Conservation (phyloP, 345 rosid species). For the Physaria fendleri region DNA sequence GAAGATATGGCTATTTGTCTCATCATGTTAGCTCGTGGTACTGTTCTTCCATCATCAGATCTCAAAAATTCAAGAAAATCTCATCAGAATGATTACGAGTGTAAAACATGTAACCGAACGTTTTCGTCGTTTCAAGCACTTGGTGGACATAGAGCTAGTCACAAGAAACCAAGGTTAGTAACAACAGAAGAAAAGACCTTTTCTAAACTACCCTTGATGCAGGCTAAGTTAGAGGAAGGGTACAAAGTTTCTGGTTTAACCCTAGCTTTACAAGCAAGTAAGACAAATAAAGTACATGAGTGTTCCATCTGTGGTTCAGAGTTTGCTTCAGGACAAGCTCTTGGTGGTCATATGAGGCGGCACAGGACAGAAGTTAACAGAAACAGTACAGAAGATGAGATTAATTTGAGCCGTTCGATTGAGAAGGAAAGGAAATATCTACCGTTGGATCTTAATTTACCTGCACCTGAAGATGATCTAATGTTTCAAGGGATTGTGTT, state of each 20-base stretch:
- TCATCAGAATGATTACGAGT: slow-evolving; percentile 55
- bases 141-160: slow-evolving; percentile 97
- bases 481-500: slow-evolving; percentile 46
- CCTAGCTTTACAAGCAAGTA: slow-evolving; percentile 36
- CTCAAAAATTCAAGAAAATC: slow-evolving; percentile 31
- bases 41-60: slow-evolving; percentile 19
- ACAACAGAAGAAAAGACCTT: slow-evolving; percentile 26
- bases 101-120: slow-evolving; percentile 80
- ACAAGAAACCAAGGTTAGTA: slow-evolving; percentile 65
- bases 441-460: slow-evolving; percentile 82
- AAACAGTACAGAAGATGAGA: slow-evolving; percentile 5
- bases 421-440: slow-evolving; percentile 42
- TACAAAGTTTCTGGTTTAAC: slow-evolving; percentile 21
- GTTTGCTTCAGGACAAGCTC: slow-evolving; percentile 89
- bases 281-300: slow-evolving; percentile 63
- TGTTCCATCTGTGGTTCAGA: slow-evolving; percentile 93
- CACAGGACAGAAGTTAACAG: slow-evolving; percentile 44
- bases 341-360: slow-evolving; percentile 98
- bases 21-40: slow-evolving; percentile 68
- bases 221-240: slow-evolving; percentile 21
- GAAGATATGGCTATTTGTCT: slow-evolving; percentile 91
- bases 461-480: slow-evolving; percentile 79
- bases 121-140: slow-evolving; percentile 94
- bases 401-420: slow-evolving; percentile 15
- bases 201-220: slow-evolving; percentile 11